Base-by-base conservation (phyloP, 495 filamentous ascomycete genomes). In the Neurospora intermedia region DNA sequence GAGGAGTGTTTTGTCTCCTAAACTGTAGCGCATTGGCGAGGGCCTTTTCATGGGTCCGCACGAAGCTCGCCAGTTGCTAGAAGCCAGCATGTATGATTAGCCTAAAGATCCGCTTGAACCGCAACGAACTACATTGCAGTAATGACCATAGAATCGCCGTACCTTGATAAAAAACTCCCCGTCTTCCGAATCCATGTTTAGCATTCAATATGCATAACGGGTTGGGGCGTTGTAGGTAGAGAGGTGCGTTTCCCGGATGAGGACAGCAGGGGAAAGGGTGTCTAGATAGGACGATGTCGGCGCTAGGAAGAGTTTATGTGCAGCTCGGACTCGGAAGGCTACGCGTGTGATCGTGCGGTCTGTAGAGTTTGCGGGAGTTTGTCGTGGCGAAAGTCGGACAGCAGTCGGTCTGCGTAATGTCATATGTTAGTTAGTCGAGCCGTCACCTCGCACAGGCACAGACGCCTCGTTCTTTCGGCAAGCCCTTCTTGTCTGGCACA, bases 31-130 rank as follows among this genome's bases (percentile, higher is more conserved):
- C 95, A 83, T 98, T 98, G 75, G 96, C 96, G 73, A 99, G 89
- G 38, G 94, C 96, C 84, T 96, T 97, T 81, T 99, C 96, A 83
- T 99, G 93, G 43, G 94, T 97, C 72, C 95, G 93, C 80, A 99
- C 94, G 83, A 97, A 98, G 81, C 90, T 91, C 75, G 95, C 94
- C 75, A 99, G 88, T 84, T 96, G 96, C 94, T 97, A 75, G 27
- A 66, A 66, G 27, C 23, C 27, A 15, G 4, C 31, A 18, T 66
- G 15, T 6, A 16, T 38, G 54, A 35, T 66, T 66, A 66, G 54
- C 54, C 6, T 66, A 1, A 16, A 35, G 35, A 9, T 18, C 15
- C 15, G 6, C 15, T 38, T 16, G 27, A 66, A 31, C 16, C 27
- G 31, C 6, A 8, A n/a, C n/a, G n/a, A n/a, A 8, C 4, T 18